Percentiles rank a stretch among this genome's conserved stretches.
Evolutionary conservation across 73 alveolate genomes (phyloP).

Genomic region (Paramecium octaurelia): DNA sequence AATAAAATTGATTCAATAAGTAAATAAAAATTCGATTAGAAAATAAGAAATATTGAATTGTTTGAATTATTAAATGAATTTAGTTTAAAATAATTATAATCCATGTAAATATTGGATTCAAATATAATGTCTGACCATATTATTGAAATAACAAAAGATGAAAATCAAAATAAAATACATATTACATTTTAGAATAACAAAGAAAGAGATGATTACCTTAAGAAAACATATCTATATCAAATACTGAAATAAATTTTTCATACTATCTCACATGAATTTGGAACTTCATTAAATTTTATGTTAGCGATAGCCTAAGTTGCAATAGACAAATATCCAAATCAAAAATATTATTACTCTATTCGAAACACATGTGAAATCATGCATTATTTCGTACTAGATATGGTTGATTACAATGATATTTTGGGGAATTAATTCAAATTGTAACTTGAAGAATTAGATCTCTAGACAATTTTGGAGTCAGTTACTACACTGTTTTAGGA

Average conservation of each 20-base stretch:
- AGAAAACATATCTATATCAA: background rate
- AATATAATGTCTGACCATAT: background rate
- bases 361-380: background rate
- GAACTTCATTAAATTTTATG: background rate
- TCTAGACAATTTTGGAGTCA: background rate
- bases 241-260: background rate
- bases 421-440: background rate
- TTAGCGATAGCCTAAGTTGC: background rate
- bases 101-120: background rate
- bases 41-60: background rate
- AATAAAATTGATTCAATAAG: background rate
- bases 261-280: conserved; percentile 36
- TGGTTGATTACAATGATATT: conserved; percentile 30
- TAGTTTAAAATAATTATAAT: background rate
- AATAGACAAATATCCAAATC: background rate
- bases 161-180: background rate
- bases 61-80: background rate
- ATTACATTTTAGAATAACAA: background rate
- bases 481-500: background rate
- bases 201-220: background rate
- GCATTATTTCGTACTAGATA: background rate
- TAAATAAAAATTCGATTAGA: background rate
- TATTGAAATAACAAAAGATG: background rate
- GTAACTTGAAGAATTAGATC: background rate
- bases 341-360: background rate